Conservation (phyloP, 192 early-diverging fungal genomes). For the Backusella luteola region DNA sequence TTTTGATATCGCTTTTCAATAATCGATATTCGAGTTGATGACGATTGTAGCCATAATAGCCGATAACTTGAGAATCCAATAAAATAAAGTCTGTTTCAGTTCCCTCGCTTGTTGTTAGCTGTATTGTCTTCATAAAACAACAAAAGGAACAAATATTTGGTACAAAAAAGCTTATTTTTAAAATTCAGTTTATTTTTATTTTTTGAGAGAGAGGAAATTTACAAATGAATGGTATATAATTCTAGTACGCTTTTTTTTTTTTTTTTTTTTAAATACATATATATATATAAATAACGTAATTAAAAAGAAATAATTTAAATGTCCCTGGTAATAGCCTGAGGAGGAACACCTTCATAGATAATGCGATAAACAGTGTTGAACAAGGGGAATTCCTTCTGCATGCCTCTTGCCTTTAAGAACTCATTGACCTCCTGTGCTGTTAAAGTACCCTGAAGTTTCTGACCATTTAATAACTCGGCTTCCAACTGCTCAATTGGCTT, state of each 20-base stretch:
- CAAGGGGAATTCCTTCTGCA: constrained; percentile 77
- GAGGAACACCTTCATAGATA: constrained; percentile 73
- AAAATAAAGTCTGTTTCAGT: neutral
- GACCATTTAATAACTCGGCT: constrained; percentile 89
- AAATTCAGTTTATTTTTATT: neutral
- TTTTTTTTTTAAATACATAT: too few species aligned
- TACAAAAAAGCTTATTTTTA: neutral
- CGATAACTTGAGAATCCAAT: neutral
- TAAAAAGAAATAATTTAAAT: constrained; percentile 32
- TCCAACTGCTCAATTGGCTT: constrained; percentile 91
- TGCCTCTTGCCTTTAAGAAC: constrained; percentile 65
- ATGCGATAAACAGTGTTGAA: constrained; percentile 91
- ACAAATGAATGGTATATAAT: too few species aligned
- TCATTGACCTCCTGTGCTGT: constrained; percentile 85
- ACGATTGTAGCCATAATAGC: neutral
- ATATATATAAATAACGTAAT: neutral
- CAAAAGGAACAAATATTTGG: neutral
- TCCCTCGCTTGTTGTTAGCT: neutral
- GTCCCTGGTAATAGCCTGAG: constrained; percentile 65
- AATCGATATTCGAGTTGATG: neutral
- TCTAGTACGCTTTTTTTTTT: too few species aligned
- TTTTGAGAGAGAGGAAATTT: neutral
- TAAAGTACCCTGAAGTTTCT: constrained; percentile 94
- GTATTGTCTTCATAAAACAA: neutral
- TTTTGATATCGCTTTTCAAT: neutral